These are phyloP conservation scores for Fusarium incarnatum DNA, from an alignment of 2,329 filamentous ascomycete species.

Conservation along the genomic window DNA sequence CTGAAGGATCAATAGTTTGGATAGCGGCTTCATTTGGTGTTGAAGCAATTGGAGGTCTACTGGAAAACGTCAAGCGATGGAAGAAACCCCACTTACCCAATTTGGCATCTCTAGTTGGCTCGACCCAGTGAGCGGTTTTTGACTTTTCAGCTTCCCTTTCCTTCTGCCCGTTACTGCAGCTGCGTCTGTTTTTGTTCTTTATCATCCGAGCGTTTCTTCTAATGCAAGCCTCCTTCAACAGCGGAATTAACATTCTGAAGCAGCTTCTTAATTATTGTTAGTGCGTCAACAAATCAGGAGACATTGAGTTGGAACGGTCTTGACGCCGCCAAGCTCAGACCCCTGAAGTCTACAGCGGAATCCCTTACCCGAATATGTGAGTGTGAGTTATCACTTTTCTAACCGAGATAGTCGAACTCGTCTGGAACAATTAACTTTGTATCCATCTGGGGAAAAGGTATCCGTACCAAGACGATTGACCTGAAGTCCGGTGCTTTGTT, in stretches of 20 bases:
- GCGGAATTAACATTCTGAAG: not conserved
- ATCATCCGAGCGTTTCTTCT: constrained; percentile 10
- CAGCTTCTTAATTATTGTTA: not conserved
- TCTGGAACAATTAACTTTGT: not conserved
- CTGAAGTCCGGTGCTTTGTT: not conserved
- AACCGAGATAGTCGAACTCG: constrained; percentile 3
- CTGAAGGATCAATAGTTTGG: constrained; percentile 1
- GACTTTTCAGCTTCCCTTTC: not conserved
- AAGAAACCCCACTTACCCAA: constrained; percentile 12
- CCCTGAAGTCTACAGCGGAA: not conserved
- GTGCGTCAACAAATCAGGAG: not conserved
- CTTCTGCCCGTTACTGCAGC: not conserved
- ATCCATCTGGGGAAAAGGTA: constrained; percentile 3
- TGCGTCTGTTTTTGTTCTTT: not conserved
- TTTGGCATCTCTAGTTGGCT: not conserved
- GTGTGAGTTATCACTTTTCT: constrained; percentile 14
- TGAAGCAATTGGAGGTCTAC: not conserved
- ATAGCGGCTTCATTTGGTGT: not conserved
- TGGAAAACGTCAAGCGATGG: not conserved
- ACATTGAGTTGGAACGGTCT: not conserved
- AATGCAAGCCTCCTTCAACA: constrained; percentile 13
- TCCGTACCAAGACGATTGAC: not conserved
- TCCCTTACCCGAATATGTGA: not conserved
- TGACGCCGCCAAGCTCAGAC: not conserved
- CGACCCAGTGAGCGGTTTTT: not conserved